phyloP scores from a whole-genome alignment of 345 rosid genomes.

The Syzygium aqueum region DNA sequence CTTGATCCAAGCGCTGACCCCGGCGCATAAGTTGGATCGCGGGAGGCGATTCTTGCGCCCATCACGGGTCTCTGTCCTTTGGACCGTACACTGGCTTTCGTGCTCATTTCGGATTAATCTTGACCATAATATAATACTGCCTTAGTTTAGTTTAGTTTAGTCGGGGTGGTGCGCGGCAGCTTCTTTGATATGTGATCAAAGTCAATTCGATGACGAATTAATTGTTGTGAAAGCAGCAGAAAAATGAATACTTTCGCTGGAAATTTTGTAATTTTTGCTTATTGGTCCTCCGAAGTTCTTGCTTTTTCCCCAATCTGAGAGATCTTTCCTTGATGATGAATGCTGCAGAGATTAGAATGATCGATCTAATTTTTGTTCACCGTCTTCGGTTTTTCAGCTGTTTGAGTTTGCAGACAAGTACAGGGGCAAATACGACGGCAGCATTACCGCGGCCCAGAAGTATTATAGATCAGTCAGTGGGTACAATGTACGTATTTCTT shows the following conservation, averaged over 20 bases:
- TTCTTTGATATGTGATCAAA: background rate
- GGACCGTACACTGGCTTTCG: conserved; percentile 15
- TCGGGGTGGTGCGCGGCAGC: conserved; percentile 23
- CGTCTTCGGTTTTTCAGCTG: conserved; percentile 34
- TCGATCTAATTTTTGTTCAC: background rate
- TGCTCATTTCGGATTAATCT: background rate
- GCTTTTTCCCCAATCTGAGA: too few species aligned
- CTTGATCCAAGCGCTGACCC: background rate
- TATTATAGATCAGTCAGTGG: conserved; percentile 87
- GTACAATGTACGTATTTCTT: conserved; percentile 50
- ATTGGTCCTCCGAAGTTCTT: background rate
- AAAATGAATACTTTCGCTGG: background rate
- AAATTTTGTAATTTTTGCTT: background rate
- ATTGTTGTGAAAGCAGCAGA: background rate
- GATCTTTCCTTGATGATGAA: background rate
- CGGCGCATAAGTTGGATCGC: conserved; percentile 27
- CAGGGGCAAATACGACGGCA: conserved; percentile 95
- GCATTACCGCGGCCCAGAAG: conserved; percentile 74
- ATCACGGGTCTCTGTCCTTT: conserved; percentile 24
- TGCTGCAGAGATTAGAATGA: background rate
- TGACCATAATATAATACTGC: background rate
- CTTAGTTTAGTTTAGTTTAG: background rate
- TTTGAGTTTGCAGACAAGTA: conserved; percentile 93
- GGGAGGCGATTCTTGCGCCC: conserved; percentile 8
- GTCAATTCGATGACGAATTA: background rate